These are phyloP conservation scores for Eimeria maxima DNA, from an alignment of 169 alveolate species.

Conservation along the genomic window DNA sequence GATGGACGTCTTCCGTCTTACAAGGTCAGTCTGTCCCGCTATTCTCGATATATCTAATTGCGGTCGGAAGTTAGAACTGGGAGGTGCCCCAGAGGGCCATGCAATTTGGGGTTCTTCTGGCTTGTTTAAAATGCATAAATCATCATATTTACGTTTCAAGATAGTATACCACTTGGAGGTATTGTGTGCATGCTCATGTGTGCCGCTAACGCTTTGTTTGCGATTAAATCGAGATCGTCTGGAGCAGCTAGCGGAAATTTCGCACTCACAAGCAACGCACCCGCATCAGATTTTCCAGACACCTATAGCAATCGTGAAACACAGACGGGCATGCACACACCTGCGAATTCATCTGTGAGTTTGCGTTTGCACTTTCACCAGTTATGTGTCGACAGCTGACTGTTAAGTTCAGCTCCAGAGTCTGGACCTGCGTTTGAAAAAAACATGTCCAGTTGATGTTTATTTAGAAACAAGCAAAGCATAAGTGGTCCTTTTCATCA, in stretches of 20 bases:
- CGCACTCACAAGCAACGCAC: background rate
- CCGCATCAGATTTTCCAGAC: background rate
- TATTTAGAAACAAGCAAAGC: background rate
- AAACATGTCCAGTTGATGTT: background rate
- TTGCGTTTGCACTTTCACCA: background rate
- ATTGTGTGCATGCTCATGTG: background rate
- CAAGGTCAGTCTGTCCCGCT: conserved; percentile 50
- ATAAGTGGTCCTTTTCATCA: background rate
- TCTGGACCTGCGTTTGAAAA: background rate
- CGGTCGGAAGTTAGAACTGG: no score
- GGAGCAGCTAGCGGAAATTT: no score
- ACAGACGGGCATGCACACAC: background rate
- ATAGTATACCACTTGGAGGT: background rate
- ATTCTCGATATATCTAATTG: background rate
- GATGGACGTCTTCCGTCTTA: conserved; percentile 79
- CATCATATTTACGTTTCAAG: background rate
- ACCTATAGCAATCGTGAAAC: background rate
- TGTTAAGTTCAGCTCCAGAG: background rate
- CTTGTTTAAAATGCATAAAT: background rate
- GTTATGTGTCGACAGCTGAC: background rate
- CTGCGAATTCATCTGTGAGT: background rate
- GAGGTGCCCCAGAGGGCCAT: background rate
- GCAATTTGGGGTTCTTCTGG: background rate
- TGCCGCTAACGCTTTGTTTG: background rate
- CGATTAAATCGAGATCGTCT: background rate